Conservation (phyloP, 2,329 filamentous ascomycete genomes). For the Waltergamsia citrina region DNA sequence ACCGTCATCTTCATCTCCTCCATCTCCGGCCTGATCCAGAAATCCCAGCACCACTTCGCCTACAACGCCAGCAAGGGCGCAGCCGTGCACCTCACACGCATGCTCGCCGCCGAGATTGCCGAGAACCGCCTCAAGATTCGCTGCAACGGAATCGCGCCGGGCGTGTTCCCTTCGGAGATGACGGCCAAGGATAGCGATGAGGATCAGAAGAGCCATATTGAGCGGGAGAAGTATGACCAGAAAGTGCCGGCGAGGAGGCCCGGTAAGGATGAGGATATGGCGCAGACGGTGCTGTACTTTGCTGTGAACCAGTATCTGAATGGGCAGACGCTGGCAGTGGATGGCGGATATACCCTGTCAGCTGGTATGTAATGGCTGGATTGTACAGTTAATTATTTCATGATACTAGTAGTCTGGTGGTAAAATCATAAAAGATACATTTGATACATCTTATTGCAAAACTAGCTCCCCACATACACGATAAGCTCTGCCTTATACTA, state of each 20-base stretch:
- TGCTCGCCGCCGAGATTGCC: constrained; percentile 53
- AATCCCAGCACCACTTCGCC: constrained; percentile 53
- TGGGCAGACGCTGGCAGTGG: constrained; percentile 31
- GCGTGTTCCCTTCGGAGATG: constrained; percentile 66
- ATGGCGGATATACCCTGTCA: constrained; percentile 32
- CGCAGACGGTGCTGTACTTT: constrained; percentile 52
- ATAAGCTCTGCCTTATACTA: too few relatives aligned
- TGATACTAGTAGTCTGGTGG: too few relatives aligned
- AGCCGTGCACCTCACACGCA: constrained; percentile 52
- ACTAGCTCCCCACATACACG: too few relatives aligned
- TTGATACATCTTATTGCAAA: too few relatives aligned
- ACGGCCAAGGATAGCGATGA: constrained; percentile 39
- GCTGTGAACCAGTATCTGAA: constrained; percentile 33
- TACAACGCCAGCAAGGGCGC: constrained; percentile 59
- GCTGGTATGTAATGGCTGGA: constrained; percentile 18
- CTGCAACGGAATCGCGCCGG: constrained; percentile 64
- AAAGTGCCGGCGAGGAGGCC: constrained; percentile 59
- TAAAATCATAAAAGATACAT: too few relatives aligned
- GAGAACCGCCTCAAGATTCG: constrained; percentile 53
- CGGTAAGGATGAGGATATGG: constrained; percentile 62
- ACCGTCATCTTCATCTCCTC: constrained; percentile 61
- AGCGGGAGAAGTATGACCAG: constrained; percentile 43
- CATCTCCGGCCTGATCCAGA: constrained; percentile 55
- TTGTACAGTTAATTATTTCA: neutral
- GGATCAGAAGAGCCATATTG: constrained; percentile 48